Evolutionary conservation across 805 yeast genomes (phyloP).

Genomic region (Pichia ethanolica): DNA sequence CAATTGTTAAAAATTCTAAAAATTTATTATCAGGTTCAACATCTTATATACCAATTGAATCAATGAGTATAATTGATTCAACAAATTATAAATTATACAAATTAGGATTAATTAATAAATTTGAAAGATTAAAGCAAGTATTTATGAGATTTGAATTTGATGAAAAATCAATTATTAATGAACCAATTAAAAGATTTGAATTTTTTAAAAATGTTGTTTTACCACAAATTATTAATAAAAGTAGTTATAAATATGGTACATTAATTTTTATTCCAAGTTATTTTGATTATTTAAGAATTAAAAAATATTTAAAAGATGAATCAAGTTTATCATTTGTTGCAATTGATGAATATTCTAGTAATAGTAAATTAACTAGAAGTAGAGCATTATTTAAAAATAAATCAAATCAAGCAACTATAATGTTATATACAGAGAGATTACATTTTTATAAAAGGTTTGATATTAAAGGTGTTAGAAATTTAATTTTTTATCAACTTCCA

Average conservation of each 20-base stretch:
- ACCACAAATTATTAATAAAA: slow-evolving; percentile 59
- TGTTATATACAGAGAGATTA: slow-evolving; percentile 89
- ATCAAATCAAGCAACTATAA: slow-evolving; percentile 34
- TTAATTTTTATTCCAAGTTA: slow-evolving; percentile 79
- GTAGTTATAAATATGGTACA: slow-evolving; percentile 65
- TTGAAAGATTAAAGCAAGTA: slow-evolving; percentile 51
- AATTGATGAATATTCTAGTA: slow-evolving; percentile 76
- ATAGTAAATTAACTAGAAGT: slow-evolving; percentile 60
- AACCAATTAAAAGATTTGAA: slow-evolving; percentile 78
- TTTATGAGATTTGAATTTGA: slow-evolving; percentile 63
- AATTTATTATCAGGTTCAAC: slow-evolving; percentile 48
- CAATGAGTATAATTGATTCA: slow-evolving; percentile 41
- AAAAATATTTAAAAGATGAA: slow-evolving; percentile 57
- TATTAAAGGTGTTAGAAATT: slow-evolving; percentile 73
- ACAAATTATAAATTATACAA: slow-evolving; percentile 39
- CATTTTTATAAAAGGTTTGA: slow-evolving; percentile 88
- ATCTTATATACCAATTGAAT: slow-evolving; percentile 42
- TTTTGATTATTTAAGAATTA: slow-evolving; percentile 74
- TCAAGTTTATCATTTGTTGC: slow-evolving; percentile 62
- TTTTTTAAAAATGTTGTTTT: slow-evolving; percentile 66
- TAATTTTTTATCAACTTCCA: slow-evolving; percentile 80
- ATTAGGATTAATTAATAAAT: slow-evolving; percentile 26
- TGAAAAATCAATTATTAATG: slow-evolving; percentile 40
- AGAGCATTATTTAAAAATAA: slow-evolving; percentile 58
- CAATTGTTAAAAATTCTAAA: slow-evolving; percentile 39